Conservation (phyloP, 352 stramenopile species). For the Globisporangium cystogenes region DNA sequence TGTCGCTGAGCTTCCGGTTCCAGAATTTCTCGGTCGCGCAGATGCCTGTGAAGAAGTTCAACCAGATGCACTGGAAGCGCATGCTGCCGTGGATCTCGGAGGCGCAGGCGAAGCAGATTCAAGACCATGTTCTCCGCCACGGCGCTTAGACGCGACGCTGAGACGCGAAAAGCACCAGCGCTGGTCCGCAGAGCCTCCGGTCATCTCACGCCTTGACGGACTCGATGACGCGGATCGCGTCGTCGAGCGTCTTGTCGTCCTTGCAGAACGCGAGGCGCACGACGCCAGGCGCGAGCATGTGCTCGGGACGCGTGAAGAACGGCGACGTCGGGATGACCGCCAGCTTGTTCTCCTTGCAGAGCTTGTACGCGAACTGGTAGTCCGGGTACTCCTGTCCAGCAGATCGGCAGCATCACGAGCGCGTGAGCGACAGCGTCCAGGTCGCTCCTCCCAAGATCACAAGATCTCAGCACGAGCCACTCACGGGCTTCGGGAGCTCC, state of each 20-base stretch:
- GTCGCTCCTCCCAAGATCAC: no score
- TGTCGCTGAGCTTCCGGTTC: constrained; percentile 81
- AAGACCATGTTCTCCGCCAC: constrained; percentile 29
- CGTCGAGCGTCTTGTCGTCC: constrained; percentile 90
- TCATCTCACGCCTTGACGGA: constrained; percentile 27
- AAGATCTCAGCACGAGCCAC: constrained; percentile 2
- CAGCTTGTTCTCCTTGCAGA: constrained; percentile 89
- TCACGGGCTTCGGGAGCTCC: constrained; percentile 53
- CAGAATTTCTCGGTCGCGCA: constrained; percentile 51
- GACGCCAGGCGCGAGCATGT: constrained; percentile 67
- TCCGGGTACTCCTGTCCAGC: constrained; percentile 65
- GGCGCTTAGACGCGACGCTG: constrained; percentile 9
- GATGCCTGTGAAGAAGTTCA: constrained; percentile 76
- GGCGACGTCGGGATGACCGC: constrained; percentile 92
- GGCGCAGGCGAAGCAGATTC: constrained; percentile 38
- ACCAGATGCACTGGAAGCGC: constrained; percentile 80
- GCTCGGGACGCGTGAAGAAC: constrained; percentile 89
- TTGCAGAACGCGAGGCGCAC: constrained; percentile 97
- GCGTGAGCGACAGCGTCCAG: not conserved
- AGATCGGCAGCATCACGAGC: not conserved
- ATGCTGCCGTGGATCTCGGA: constrained; percentile 82
- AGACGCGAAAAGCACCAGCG: not conserved
- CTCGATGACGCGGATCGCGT: constrained; percentile 79
- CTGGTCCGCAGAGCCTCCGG: constrained; percentile 4
- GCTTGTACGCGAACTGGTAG: constrained; percentile 87